These are phyloP conservation scores for Iberis amara DNA, from an alignment of 441 rosid genomes.

Conservation along the genomic window DNA sequence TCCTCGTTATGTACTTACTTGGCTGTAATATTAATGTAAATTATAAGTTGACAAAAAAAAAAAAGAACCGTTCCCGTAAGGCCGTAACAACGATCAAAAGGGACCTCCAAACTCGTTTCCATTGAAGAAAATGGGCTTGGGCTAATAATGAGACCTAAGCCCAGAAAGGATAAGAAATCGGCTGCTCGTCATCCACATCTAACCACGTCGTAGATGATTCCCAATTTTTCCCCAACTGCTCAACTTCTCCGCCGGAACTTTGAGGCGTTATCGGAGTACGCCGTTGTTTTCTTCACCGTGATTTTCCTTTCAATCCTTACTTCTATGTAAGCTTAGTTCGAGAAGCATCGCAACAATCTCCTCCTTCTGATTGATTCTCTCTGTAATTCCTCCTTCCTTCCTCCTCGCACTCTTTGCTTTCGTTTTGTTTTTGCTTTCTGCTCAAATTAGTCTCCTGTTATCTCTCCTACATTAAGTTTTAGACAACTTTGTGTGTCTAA, in stretches of 20 bases:
- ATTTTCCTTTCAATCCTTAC: neutral
- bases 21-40: no score
- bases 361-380: conserved; percentile 25
- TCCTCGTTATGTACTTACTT: no score
- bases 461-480: conserved; percentile 13
- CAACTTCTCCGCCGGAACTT: conserved; percentile 26
- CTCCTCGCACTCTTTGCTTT: neutral
- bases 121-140: neutral
- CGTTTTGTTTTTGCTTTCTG: conserved; percentile 21
- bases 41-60: no score
- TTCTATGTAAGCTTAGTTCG: conserved; percentile 10
- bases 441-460: conserved; percentile 12
- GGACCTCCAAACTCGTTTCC: no score
- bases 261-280: conserved; percentile 18
- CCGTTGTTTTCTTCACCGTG: conserved; percentile 6
- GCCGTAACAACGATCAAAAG: no score
- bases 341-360: no score
- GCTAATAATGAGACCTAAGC: conserved; percentile 9
- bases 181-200: conserved; percentile 20
- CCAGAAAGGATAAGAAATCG: neutral
- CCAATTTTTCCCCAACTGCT: conserved; percentile 21
- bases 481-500: conserved; percentile 3
- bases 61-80: no score
- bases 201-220: conserved; percentile 24
- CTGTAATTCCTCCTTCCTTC: conserved; percentile 21